These are phyloP conservation scores for Arctium minus DNA, from an alignment of 129 eudicot genomes.

Conservation along the genomic window DNA sequence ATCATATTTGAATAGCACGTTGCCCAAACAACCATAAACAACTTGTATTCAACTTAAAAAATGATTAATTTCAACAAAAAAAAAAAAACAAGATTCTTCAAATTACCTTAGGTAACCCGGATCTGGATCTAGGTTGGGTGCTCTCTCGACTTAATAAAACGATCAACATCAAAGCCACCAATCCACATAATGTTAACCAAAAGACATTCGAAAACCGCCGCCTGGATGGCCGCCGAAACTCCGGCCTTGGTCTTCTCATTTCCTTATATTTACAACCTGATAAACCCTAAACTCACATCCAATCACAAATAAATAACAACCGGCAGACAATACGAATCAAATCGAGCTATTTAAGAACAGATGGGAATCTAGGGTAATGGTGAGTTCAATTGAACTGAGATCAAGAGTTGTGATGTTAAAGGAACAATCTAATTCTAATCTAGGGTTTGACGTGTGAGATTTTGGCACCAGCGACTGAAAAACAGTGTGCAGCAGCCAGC, in stretches of 20 bases:
- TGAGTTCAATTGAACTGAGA: not conserved
- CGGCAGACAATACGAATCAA: not conserved
- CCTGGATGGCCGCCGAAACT: constrained; percentile 64
- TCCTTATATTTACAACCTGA: constrained; percentile 7
- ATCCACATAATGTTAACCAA: constrained; percentile 71
- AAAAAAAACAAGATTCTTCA: not conserved
- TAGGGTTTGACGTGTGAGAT: constrained; percentile 4
- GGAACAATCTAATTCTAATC: too few species aligned
- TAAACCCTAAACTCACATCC: constrained; percentile 23
- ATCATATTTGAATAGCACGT: not conserved
- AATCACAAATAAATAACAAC: not conserved
- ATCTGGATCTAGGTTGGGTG: constrained; percentile 56
- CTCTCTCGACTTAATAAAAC: constrained; percentile 61
- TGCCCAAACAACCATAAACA: not conserved
- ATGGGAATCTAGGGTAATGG: not conserved
- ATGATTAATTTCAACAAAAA: not conserved
- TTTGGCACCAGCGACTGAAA: constrained; percentile 1
- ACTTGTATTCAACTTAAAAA: not conserved
- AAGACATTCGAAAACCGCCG: constrained; percentile 70
- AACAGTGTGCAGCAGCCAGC: not conserved
- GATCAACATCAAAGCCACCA: constrained; percentile 54
- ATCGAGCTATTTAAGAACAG: not conserved
- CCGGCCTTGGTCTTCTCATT: constrained; percentile 75
- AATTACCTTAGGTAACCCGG: constrained; percentile 60
- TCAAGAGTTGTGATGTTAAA: constrained; percentile 1